Evolutionary conservation across 352 stramenopile genomes (phyloP).

Genomic region (Phytophthora capsici): DNA sequence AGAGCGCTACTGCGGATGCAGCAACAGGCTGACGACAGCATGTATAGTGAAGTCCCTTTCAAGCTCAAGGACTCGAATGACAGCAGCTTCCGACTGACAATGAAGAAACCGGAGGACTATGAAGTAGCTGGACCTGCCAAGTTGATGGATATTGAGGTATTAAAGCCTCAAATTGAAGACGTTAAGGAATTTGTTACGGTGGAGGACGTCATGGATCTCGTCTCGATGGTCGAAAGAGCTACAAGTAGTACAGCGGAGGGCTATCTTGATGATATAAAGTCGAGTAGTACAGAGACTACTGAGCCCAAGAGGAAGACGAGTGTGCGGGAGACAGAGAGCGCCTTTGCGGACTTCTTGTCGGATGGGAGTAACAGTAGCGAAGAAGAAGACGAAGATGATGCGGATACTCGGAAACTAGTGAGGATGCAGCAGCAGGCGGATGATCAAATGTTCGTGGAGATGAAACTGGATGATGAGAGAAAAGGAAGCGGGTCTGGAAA

Average conservation of each 20-base stretch:
- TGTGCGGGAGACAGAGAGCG: slow-evolving; percentile 7
- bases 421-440: slow-evolving; percentile 64
- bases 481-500: not conserved
- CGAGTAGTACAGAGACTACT: not conserved
- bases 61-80: slow-evolving; percentile 1
- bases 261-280: not conserved
- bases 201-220: slow-evolving; percentile 13
- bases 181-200: not conserved
- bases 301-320: slow-evolving; percentile 12
- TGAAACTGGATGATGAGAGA: slow-evolving; percentile 21
- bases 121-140: not conserved
- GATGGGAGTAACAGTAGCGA: slow-evolving; percentile 36
- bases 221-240: slow-evolving; percentile 8
- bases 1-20: slow-evolving; percentile 46
- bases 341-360: slow-evolving; percentile 52
- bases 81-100: slow-evolving; percentile 9
- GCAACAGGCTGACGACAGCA: slow-evolving; percentile 54
- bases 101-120: not conserved
- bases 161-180: too few relatives aligned
- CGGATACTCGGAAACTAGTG: slow-evolving; percentile 27
- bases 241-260: slow-evolving; percentile 1
- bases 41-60: slow-evolving; percentile 37
- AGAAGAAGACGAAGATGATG: slow-evolving; percentile 43
- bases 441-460: slow-evolving; percentile 50
- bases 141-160: too few relatives aligned